A percentile compares a stretch with the other conserved stretches of the same genome.
These are phyloP conservation scores for Clavaria fumosa DNA, from an alignment of 768 basidiomycete genomes.

Conservation along the genomic window DNA sequence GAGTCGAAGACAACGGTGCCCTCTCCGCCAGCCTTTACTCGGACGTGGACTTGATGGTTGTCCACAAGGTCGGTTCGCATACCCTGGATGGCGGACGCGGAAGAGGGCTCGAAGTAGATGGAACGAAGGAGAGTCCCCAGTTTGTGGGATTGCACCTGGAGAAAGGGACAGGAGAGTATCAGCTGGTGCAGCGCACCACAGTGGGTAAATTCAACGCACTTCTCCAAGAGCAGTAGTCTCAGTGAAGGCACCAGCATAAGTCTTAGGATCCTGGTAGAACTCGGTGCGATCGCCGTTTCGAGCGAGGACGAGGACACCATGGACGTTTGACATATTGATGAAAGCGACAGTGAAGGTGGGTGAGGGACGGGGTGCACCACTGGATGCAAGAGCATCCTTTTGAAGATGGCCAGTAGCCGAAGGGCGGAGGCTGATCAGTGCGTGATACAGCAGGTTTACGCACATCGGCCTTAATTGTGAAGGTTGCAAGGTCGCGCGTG, in stretches of 20 bases:
- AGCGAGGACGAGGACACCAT: constrained; percentile 63
- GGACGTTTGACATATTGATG: constrained; percentile 37
- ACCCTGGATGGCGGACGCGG: constrained; percentile 51
- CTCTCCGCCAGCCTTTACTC: constrained; percentile 73
- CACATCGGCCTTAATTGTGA: too few relatives aligned
- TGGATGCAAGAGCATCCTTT: constrained; percentile 10
- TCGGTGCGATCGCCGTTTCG: constrained; percentile 64
- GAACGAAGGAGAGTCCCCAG: constrained; percentile 49
- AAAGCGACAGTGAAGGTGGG: constrained; percentile 10
- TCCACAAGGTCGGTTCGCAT: constrained; percentile 56
- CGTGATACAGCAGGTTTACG: too few relatives aligned
- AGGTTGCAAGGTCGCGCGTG: too few relatives aligned
- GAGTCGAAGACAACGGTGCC: constrained; percentile 81
- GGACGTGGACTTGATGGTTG: constrained; percentile 57
- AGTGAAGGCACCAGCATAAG: constrained; percentile 44
- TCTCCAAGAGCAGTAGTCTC: constrained; percentile 67
- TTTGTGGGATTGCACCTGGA: constrained; percentile 48
- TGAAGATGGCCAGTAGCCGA: too few relatives aligned
- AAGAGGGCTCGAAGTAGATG: constrained; percentile 50
- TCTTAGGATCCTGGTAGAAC: constrained; percentile 57
- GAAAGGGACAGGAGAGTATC: constrained; percentile 6
- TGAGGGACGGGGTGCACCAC: constrained; percentile 10
- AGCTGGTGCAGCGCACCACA: not conserved
- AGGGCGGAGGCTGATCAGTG: too few relatives aligned
- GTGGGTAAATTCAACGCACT: constrained; percentile 22